Conservation (phyloP, 345 rosid genomes). For the Eutrema japonicum region DNA sequence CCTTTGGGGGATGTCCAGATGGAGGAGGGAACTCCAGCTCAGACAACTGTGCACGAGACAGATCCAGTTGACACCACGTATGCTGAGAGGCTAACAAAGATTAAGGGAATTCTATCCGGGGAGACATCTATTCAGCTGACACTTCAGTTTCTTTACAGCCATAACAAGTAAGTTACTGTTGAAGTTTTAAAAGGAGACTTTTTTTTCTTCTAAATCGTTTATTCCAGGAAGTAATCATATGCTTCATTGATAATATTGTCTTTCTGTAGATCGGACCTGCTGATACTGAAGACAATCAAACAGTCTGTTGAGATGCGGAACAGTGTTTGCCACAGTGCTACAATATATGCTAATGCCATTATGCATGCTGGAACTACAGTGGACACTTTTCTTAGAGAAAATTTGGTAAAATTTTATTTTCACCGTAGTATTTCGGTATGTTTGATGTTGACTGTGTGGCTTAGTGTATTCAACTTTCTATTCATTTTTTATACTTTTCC, state of each 20-base stretch:
- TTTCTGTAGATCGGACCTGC: slow-evolving; percentile 81
- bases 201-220: neutral
- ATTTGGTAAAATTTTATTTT: slow-evolving; percentile 59
- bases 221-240: slow-evolving; percentile 16
- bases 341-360: slow-evolving; percentile 95
- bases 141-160: slow-evolving; percentile 89
- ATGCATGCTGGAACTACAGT: slow-evolving; percentile 99
- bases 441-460: slow-evolving; percentile 10
- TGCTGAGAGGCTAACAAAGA: slow-evolving; percentile 84
- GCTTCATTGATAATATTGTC: slow-evolving; percentile 29
- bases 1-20: slow-evolving; percentile 78
- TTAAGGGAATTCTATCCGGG: slow-evolving; percentile 91
- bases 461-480: slow-evolving; percentile 27
- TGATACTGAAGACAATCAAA: slow-evolving; percentile 91
- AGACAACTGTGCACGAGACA: slow-evolving; percentile 45
- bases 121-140: slow-evolving; percentile 94
- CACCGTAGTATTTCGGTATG: slow-evolving; percentile 9
- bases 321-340: slow-evolving; percentile 99
- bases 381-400: slow-evolving; percentile 97
- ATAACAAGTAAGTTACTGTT: slow-evolving; percentile 68
- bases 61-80: slow-evolving; percentile 71
- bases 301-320: slow-evolving; percentile 99
- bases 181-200: neutral
- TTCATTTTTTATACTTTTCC: slow-evolving; percentile 6
- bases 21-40: slow-evolving; percentile 73